Percentiles rank a stretch among this genome's conserved stretches.
phyloP scores from a whole-genome alignment of 306 rosid species.

The Medicago lupulina region DNA sequence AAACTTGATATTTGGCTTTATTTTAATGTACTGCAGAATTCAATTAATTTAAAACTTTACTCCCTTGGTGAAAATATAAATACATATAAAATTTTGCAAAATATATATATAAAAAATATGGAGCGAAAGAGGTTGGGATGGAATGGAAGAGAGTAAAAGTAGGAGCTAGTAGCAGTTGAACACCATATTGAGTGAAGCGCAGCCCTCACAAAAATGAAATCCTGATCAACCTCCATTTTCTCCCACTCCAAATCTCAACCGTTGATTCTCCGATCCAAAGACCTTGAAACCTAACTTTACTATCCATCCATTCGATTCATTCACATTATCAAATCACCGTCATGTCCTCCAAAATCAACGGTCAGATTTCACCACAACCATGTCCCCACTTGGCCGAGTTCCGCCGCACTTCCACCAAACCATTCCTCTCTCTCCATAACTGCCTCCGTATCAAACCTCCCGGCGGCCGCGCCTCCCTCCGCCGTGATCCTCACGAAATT shows the following conservation, averaged over 20 bases:
- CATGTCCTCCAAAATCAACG: constrained; percentile 81
- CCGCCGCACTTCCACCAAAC: constrained; percentile 71
- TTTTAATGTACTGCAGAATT: no score
- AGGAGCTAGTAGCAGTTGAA: not conserved
- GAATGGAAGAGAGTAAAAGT: not conserved
- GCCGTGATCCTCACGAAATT: constrained; percentile 75
- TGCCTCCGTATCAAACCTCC: constrained; percentile 86
- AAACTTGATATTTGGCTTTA: no score
- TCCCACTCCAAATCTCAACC: constrained; percentile 61
- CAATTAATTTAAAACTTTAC: no score
- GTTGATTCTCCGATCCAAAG: constrained; percentile 58
- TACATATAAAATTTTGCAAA: not conserved
- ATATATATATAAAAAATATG: not conserved
- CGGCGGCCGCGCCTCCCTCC: constrained; percentile 79
- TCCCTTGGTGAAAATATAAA: no score
- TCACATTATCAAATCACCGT: constrained; percentile 44
- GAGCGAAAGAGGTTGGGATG: not conserved
- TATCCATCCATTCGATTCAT: constrained; percentile 39
- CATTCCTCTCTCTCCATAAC: constrained; percentile 74
- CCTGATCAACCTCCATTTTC: constrained; percentile 49
- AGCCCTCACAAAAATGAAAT: constrained; percentile 6
- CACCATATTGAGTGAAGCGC: not conserved
- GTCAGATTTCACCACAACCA: constrained; percentile 62
- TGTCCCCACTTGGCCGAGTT: constrained; percentile 84
- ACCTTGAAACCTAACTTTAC: constrained; percentile 54